Evolutionary conservation across 257 asterid species (phyloP).

Genomic region (Jasminum sambac): DNA sequence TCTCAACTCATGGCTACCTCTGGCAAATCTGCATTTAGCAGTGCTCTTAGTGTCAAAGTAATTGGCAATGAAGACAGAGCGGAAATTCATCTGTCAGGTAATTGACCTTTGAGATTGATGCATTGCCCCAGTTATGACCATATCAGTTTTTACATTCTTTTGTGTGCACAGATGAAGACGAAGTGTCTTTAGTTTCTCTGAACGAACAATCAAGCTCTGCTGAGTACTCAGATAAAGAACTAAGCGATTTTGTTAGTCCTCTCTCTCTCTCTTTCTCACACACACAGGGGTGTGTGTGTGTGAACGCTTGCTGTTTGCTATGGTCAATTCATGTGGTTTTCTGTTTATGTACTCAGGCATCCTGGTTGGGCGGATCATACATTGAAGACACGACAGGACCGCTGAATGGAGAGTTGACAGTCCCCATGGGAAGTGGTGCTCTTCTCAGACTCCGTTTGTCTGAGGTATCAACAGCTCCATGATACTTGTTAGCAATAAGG

Average conservation of each 20-base stretch:
- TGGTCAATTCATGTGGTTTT: constrained; percentile 23
- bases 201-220: constrained; percentile 47
- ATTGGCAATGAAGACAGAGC: constrained; percentile 45
- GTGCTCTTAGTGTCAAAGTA: constrained; percentile 57
- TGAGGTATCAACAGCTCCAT: constrained; percentile 51
- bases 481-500: neutral
- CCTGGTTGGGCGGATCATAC: constrained; percentile 91
- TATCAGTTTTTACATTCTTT: constrained; percentile 23
- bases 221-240: constrained; percentile 69
- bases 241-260: constrained; percentile 68
- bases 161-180: constrained; percentile 56
- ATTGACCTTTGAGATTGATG: constrained; percentile 25
- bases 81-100: constrained; percentile 78
- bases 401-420: constrained; percentile 61
- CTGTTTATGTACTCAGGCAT: constrained; percentile 51
- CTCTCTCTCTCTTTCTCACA: constrained; percentile 22
- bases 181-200: constrained; percentile 62
- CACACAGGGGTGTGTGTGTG: no score
- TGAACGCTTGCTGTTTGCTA: no score
- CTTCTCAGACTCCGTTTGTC: constrained; percentile 69
- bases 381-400: constrained; percentile 45
- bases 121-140: constrained; percentile 18
- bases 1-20: constrained; percentile 33
- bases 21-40: constrained; percentile 36
- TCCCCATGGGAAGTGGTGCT: constrained; percentile 61